These are phyloP conservation scores for Aphanomyces cochlioides DNA, from an alignment of 352 stramenopile genomes.

Conservation along the genomic window DNA sequence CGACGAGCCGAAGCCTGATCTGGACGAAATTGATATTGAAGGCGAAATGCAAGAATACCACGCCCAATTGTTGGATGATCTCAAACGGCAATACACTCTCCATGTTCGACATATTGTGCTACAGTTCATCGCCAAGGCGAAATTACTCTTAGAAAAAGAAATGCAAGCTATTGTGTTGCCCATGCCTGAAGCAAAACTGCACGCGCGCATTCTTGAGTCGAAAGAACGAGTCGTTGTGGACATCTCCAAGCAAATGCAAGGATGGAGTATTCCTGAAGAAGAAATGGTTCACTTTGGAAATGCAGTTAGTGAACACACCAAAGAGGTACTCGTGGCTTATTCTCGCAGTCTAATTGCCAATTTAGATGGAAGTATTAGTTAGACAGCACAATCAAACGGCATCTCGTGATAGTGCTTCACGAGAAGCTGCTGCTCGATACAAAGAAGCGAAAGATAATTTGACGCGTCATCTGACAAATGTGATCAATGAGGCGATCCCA, in stretches of 20 bases:
- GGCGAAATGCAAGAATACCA: conserved; percentile 20
- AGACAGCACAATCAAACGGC: conserved; percentile 61
- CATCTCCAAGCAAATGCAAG: conserved; percentile 20
- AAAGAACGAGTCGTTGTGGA: conserved; percentile 26
- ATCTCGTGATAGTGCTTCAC: conserved; percentile 51
- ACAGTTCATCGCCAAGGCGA: conserved; percentile 15
- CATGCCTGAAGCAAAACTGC: conserved; percentile 4
- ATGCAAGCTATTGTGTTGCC: conserved; percentile 23
- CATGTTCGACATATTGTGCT: conserved; percentile 26
- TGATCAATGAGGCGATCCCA: conserved; percentile 55
- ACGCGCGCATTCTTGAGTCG: background rate
- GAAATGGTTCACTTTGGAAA: conserved; percentile 72
- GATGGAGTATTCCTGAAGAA: conserved; percentile 37
- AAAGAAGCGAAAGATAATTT: conserved; percentile 54
- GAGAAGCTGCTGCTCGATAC: conserved; percentile 60
- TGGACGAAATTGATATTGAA: conserved; percentile 22
- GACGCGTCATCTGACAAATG: conserved; percentile 49
- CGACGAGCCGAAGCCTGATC: background rate
- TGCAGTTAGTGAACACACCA: conserved; percentile 27
- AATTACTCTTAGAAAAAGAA: conserved; percentile 11
- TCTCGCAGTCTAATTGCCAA: background rate
- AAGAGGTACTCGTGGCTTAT: conserved; percentile 47
- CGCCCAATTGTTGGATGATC: conserved; percentile 25
- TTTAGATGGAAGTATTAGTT: conserved; percentile 65
- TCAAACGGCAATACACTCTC: conserved; percentile 29